Evolutionary conservation across 805 yeast species (phyloP).

Genomic region (Blastobotrys parvus): DNA sequence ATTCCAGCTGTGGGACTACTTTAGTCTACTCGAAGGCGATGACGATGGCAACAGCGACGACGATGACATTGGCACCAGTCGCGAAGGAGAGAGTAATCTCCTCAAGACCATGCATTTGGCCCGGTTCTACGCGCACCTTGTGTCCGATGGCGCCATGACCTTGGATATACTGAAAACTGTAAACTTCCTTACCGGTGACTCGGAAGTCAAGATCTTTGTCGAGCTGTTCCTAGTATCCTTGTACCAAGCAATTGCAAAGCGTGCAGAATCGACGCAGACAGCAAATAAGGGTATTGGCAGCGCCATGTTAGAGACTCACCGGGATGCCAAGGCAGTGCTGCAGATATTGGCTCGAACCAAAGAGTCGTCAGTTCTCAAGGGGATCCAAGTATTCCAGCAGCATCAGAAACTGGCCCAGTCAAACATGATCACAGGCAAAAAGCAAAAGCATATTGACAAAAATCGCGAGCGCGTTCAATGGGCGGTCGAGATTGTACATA

Average conservation of each 20-base stretch:
- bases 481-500: constrained; percentile 55
- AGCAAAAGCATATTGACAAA: constrained; percentile 44
- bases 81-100: constrained; percentile 47
- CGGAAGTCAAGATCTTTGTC: constrained; percentile 57
- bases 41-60: constrained; percentile 28
- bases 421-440: constrained; percentile 38
- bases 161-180: constrained; percentile 65
- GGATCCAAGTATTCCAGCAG: constrained; percentile 52
- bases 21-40: constrained; percentile 61
- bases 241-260: constrained; percentile 47
- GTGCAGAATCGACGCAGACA: constrained; percentile 25
- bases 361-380: constrained; percentile 53
- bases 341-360: constrained; percentile 45
- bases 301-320: constrained; percentile 20
- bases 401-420: constrained; percentile 14
- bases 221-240: constrained; percentile 67
- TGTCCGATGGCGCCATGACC: constrained; percentile 66
- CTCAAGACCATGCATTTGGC: constrained; percentile 65
- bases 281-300: constrained; percentile 12
- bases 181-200: constrained; percentile 58
- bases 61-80: constrained; percentile 14
- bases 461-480: constrained; percentile 54
- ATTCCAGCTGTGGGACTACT: constrained; percentile 79
- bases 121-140: constrained; percentile 65
- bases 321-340: constrained; percentile 43